Percentiles rank a stretch among this genome's conserved stretches.
These are phyloP conservation scores for Stemphylium lycopersici DNA, from an alignment of 2,329 filamentous ascomycete genomes.

Conservation along the genomic window DNA sequence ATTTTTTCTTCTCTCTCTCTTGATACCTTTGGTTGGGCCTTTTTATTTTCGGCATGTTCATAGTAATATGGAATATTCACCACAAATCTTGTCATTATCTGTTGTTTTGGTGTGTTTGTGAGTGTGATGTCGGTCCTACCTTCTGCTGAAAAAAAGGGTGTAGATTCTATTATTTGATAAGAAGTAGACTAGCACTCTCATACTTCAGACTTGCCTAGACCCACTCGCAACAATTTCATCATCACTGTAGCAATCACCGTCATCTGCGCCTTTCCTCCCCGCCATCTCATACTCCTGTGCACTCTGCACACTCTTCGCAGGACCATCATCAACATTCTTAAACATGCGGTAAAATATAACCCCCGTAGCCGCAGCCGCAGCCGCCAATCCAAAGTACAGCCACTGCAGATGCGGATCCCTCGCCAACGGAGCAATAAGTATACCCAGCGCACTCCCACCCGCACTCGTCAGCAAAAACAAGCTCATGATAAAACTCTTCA, in stretches of 20 bases:
- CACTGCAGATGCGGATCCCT: constrained; percentile 70
- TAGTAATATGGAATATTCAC: no score
- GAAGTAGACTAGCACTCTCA: no score
- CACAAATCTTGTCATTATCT: no score
- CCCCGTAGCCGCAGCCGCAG: constrained; percentile 57
- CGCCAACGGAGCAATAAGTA: constrained; percentile 65
- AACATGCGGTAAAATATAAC: constrained; percentile 61
- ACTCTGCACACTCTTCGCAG: constrained; percentile 1
- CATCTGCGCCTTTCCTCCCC: not conserved
- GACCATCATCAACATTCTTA: constrained; percentile 20
- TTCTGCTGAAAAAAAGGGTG: no score
- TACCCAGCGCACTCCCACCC: constrained; percentile 64
- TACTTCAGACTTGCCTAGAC: not conserved
- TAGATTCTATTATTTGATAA: no score
- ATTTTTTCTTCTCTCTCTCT: no score
- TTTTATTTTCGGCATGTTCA: no score
- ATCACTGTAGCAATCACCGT: constrained; percentile 6
- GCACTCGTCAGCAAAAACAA: constrained; percentile 67
- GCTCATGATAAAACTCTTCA: constrained; percentile 59
- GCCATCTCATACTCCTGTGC: constrained; percentile 26
- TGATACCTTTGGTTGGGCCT: no score
- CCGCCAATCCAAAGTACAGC: constrained; percentile 67
- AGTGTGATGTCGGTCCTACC: no score
- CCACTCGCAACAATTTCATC: not conserved
- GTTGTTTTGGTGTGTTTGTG: no score